Percentiles rank a stretch among this genome's conserved stretches.
Evolutionary conservation across 139 green algal genomes (phyloP).

Genomic region (Chlorella sp.): DNA sequence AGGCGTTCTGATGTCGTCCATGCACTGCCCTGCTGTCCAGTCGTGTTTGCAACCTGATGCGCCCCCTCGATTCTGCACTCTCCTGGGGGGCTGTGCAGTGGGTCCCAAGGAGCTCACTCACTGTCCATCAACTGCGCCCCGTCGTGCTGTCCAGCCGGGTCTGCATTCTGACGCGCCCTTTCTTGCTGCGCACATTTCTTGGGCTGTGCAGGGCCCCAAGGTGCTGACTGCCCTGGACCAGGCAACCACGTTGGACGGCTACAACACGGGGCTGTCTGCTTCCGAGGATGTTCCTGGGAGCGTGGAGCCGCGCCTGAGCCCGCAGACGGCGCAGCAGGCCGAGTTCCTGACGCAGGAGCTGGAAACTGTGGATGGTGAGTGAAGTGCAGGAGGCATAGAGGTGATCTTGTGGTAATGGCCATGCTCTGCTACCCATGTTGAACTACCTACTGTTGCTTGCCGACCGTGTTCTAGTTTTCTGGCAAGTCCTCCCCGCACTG

Average conservation of each 20-base stretch:
- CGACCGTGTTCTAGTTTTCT: too few species aligned
- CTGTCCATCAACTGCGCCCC: too few species aligned
- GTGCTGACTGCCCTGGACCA: conserved; percentile 62
- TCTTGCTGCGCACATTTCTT: too few species aligned
- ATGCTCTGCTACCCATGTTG: too few species aligned
- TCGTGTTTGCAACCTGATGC: background rate
- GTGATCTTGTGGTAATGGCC: too few species aligned
- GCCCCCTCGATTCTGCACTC: background rate
- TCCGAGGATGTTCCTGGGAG: conserved; percentile 15
- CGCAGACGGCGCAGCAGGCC: conserved; percentile 10
- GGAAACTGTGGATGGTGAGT: conserved; percentile 32
- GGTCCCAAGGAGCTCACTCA: too few species aligned
- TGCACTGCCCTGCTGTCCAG: background rate
- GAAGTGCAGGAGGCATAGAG: background rate
- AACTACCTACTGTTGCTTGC: too few species aligned
- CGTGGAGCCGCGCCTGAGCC: conserved; percentile 18
- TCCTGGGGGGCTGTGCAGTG: too few species aligned
- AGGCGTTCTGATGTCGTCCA: too few species aligned
- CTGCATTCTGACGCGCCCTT: too few species aligned
- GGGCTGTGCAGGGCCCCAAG: conserved; percentile 53
- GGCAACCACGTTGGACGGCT: conserved; percentile 68
- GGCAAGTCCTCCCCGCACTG: too few species aligned
- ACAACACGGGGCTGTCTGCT: conserved; percentile 68
- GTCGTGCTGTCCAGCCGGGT: too few species aligned
- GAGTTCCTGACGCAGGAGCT: conserved; percentile 33